A percentile compares a stretch with the other conserved stretches of the same genome.
These are phyloP conservation scores for Hypericum perforatum DNA, from an alignment of 345 rosid species.

Conservation along the genomic window DNA sequence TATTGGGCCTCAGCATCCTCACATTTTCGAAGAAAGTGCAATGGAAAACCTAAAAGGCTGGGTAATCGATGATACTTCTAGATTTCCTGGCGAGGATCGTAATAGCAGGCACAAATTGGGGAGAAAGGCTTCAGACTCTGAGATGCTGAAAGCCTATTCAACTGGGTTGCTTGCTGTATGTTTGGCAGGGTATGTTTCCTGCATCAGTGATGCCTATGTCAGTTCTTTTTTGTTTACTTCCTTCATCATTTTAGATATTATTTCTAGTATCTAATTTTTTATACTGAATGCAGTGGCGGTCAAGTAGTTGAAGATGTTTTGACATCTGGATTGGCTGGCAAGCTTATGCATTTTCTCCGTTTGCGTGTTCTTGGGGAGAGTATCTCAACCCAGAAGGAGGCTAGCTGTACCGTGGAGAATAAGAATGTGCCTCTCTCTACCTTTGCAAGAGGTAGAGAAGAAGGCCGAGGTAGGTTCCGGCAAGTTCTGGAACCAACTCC, in stretches of 20 bases:
- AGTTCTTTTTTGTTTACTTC: constrained; percentile 2
- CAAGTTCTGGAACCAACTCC: constrained; percentile 50
- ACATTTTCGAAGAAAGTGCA: constrained; percentile 76
- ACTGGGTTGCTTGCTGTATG: constrained; percentile 92
- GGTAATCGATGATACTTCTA: constrained; percentile 71
- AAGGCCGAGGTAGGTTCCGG: constrained; percentile 58
- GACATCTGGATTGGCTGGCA: constrained; percentile 81
- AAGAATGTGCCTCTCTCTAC: constrained; percentile 33
- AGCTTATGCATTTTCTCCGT: constrained; percentile 94
- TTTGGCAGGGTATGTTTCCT: constrained; percentile 49
- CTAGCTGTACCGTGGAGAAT: constrained; percentile 36
- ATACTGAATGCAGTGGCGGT: constrained; percentile 49
- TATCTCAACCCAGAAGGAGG: constrained; percentile 54
- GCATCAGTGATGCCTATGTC: background rate
- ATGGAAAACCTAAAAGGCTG: constrained; percentile 68
- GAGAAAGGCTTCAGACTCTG: constrained; percentile 60
- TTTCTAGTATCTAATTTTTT: background rate
- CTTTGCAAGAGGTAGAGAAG: constrained; percentile 61
- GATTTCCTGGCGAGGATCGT: constrained; percentile 44
- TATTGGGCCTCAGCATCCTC: constrained; percentile 53
- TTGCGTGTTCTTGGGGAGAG: constrained; percentile 76
- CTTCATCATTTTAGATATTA: background rate
- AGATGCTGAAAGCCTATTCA: constrained; percentile 77
- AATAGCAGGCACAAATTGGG: constrained; percentile 32
- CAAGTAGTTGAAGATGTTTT: constrained; percentile 87